Base-by-base conservation (phyloP, 805 yeast genomes). In the Yarrowia osloensis region DNA sequence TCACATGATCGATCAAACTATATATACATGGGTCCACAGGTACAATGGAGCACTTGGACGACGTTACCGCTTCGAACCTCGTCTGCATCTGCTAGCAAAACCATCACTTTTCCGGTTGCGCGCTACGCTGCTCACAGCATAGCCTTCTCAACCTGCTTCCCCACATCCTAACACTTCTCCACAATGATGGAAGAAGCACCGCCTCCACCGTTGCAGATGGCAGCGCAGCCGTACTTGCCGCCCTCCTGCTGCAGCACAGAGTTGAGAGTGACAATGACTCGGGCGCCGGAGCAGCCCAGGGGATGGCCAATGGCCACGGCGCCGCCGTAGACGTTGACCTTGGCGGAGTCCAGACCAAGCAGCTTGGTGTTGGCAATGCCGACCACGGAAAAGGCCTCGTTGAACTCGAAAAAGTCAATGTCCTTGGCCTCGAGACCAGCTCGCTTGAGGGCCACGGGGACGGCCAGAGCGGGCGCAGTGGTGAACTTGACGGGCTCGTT, bases 121-220 rank as follows among this genome's bases (percentile, higher is more conserved):
- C 29, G 17, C 44, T 35, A 55, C n/a, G 22, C 42, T 37, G 21
- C 13, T 21, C 24, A 40, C n/a, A 55, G 63, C 63, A 39, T 55
- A 8, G 63, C 5, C 63, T 39, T 39, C 26, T 28, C 63, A 19
- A 55, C 63, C 63, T 26, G 63, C 63, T 55, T 39, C 63, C 47
- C 63, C 35, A 39, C 63, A 15, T 61, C 66, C 54, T 46, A 61
- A n/a, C 66, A 61, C 42, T 42, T 61, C 66, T 93, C 97, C 74
- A 95, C 85, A 69, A 95, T 91, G 74, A 95, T 82, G 28, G 98
- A 88, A 67, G 97, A 89, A 61, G 98, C 98, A 77, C 99, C 99
- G 77, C 99, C 99, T 75, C 99, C 99, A 82, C 99, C 99, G 79
- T 95, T 95, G 85, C 99, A 95, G 76, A 95, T 88, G 78, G 91